Conservation (phyloP, 2,329 filamentous ascomycete species). For the Beauveria bassiana region DNA sequence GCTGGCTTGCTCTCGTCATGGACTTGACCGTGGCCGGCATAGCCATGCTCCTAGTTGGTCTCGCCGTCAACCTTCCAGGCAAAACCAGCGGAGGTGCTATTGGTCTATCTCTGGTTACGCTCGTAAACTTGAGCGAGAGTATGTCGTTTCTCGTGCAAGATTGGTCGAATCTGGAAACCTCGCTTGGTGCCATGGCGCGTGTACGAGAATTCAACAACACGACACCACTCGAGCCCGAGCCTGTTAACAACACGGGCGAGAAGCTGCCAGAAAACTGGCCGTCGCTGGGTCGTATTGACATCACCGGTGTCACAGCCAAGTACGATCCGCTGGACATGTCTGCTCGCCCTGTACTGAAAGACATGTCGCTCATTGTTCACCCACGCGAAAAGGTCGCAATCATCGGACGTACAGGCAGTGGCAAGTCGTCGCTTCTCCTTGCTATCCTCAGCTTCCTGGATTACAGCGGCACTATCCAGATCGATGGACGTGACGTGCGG, state of each 20-base stretch:
- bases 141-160: slow-evolving; percentile 1
- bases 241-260: background rate
- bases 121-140: slow-evolving; percentile 8
- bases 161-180: slow-evolving; percentile 11
- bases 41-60: slow-evolving; percentile 28
- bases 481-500: slow-evolving; percentile 11
- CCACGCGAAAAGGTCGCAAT: slow-evolving; percentile 10
- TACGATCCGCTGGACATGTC: slow-evolving; percentile 5
- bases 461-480: slow-evolving; percentile 8
- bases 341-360: slow-evolving; percentile 2
- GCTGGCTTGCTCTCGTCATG: slow-evolving; percentile 44
- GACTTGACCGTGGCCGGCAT: slow-evolving; percentile 38
- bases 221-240: slow-evolving; percentile 1
- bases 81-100: slow-evolving; percentile 1
- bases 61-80: slow-evolving; percentile 1
- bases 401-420: slow-evolving; percentile 11
- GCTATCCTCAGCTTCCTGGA: slow-evolving; percentile 8
- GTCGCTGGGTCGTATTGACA: slow-evolving; percentile 1
- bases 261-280: slow-evolving; percentile 9
- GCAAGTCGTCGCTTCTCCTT: slow-evolving; percentile 9
- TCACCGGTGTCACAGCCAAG: slow-evolving; percentile 5
- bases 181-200: slow-evolving; percentile 7
- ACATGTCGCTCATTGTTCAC: slow-evolving; percentile 6
- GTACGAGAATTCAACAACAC: slow-evolving; percentile 4
- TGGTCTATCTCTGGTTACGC: slow-evolving; percentile 5